phyloP scores from a whole-genome alignment of 1,284 basidiomycete genomes.

The Trichosporon sp. region DNA sequence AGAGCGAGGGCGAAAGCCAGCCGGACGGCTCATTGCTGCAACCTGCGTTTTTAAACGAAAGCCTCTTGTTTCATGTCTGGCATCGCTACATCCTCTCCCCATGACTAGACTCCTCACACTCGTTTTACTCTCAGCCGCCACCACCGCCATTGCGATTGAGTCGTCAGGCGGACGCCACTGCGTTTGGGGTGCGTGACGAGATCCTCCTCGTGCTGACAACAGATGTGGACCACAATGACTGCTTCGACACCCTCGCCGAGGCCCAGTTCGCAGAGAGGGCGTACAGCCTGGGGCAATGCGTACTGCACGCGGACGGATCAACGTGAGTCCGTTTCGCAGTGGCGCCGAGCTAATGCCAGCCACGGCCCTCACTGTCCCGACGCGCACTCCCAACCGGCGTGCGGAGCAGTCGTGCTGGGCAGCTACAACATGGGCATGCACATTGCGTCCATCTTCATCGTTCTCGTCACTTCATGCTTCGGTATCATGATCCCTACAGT shows the following conservation, averaged over 20 bases:
- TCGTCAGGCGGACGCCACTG: neutral
- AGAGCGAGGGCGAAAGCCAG: neutral
- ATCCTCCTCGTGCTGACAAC: neutral
- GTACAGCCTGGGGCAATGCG: neutral
- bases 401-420: conserved; percentile 42
- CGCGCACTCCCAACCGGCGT: conserved; percentile 39
- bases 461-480: conserved; percentile 53
- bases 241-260: neutral
- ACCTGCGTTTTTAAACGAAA: too few species aligned
- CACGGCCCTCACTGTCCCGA: conserved; percentile 55
- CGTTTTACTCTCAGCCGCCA: neutral
- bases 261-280: conserved; percentile 5
- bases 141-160: neutral
- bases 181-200: neutral
- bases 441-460: conserved; percentile 57
- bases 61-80: neutral
- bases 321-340: neutral
- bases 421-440: conserved; percentile 56
- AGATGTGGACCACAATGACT: conserved; percentile 7
- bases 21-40: neutral
- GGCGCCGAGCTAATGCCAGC: conserved; percentile 25
- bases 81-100: neutral
- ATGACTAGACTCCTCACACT: conserved; percentile 7
- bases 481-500: conserved; percentile 51
- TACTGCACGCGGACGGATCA: conserved; percentile 16